Evolutionary conservation across 2,329 filamentous ascomycete genomes (phyloP).

Genomic region (Calonectria ilicicola): DNA sequence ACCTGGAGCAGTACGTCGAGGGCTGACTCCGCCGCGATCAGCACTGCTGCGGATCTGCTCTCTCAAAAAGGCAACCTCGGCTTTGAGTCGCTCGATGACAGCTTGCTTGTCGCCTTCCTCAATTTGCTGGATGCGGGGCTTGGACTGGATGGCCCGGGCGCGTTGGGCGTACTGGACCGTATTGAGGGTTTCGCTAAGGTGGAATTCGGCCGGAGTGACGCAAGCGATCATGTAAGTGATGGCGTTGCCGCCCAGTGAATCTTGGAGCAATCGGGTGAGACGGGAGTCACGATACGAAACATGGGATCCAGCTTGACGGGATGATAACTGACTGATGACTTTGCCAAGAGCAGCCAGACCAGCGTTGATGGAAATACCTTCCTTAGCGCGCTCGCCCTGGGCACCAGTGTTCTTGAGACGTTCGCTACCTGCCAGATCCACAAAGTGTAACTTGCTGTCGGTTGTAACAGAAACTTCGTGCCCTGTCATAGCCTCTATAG

Average conservation of each 20-base stretch:
- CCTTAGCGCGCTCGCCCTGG: slow-evolving; percentile 91
- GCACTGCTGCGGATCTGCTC: slow-evolving; percentile 92
- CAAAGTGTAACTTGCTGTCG: slow-evolving; percentile 98
- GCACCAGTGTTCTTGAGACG: slow-evolving; percentile 97
- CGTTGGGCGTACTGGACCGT: slow-evolving; percentile 98
- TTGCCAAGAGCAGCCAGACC: slow-evolving; percentile 95
- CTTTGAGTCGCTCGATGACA: slow-evolving; percentile 91
- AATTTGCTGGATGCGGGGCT: slow-evolving; percentile 93
- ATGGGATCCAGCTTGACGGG: slow-evolving; percentile 85
- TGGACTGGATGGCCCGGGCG: slow-evolving; percentile 96
- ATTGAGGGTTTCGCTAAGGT: slow-evolving; percentile 96
- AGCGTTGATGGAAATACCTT: slow-evolving; percentile 98
- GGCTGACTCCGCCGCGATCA: slow-evolving; percentile 64
- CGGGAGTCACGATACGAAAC: slow-evolving; percentile 99
- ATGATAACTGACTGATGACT: slow-evolving; percentile 97
- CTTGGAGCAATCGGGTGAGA: slow-evolving; percentile 92
- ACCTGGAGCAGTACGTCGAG: slow-evolving; percentile 63
- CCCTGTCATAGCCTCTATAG: slow-evolving; percentile 81
- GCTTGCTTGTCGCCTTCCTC: slow-evolving; percentile 96
- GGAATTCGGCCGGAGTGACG: slow-evolving; percentile 96
- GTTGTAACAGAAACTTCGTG: slow-evolving; percentile 79
- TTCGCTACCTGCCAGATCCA: slow-evolving; percentile 97
- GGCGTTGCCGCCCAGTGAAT: slow-evolving; percentile 95
- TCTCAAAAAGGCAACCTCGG: slow-evolving; percentile 91
- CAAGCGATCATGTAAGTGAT: slow-evolving; percentile 99